These are phyloP conservation scores for Cyberlindnera galapagoensis DNA, from an alignment of 805 yeast species.

Conservation along the genomic window DNA sequence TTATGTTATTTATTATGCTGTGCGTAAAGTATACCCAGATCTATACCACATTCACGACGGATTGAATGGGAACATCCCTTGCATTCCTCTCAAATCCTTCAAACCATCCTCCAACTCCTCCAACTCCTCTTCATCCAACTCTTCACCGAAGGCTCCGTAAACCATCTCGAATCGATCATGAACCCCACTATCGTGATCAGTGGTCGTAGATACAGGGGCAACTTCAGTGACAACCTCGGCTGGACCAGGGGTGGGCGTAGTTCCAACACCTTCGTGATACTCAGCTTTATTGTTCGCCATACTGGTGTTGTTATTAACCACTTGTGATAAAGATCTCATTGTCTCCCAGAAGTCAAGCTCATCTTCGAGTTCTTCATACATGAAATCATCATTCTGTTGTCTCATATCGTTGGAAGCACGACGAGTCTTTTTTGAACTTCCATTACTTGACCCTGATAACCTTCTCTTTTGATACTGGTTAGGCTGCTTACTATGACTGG, in stretches of 20 bases:
- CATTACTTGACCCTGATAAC: conserved; percentile 16
- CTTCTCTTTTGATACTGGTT: conserved; percentile 11
- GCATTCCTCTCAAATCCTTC: conserved; percentile 15
- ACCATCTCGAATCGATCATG: conserved; percentile 4
- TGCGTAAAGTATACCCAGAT: neutral
- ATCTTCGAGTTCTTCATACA: conserved; percentile 47
- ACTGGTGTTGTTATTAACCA: conserved; percentile 21
- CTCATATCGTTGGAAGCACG: neutral
- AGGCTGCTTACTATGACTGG: conserved; percentile 1
- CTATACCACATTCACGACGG: conserved; percentile 13
- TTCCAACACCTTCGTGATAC: conserved; percentile 4
- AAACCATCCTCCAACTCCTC: conserved; percentile 20
- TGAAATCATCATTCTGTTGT: conserved; percentile 3
- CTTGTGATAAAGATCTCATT: conserved; percentile 48
- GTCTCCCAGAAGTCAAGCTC: conserved; percentile 70
- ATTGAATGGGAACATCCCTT: conserved; percentile 19
- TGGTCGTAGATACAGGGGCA: too few species aligned
- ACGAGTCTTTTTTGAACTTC: conserved; percentile 10
- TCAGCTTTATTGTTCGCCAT: conserved; percentile 5
- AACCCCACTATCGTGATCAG: neutral
- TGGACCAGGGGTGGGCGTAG: too few species aligned
- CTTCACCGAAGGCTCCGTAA: conserved; percentile 12
- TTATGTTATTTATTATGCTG: neutral
- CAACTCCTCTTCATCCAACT: conserved; percentile 17
- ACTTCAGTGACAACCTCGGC: too few species aligned